Conservation (phyloP, 2,329 filamentous ascomycete genomes). For the Stagonosporopsis rhizophila region DNA sequence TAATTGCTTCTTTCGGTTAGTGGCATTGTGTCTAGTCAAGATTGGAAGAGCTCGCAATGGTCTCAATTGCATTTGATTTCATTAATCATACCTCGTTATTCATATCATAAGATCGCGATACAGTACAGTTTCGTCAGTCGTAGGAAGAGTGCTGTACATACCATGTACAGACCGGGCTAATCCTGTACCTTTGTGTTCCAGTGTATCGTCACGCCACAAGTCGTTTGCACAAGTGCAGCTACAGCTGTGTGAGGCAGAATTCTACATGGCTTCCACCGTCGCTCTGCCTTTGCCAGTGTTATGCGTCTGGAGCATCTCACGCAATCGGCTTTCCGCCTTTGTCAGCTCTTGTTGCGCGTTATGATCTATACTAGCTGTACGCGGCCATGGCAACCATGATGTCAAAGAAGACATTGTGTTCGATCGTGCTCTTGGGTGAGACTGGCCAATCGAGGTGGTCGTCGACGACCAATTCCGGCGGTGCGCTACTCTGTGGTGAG, state of each 20-base stretch:
- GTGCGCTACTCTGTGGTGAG: conserved; percentile 26
- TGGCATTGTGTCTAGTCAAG: background rate
- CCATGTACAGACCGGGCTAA: background rate
- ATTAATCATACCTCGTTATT: conserved; percentile 20
- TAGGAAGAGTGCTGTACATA: background rate
- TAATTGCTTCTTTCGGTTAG: conserved; percentile 11
- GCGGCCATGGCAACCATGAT: conserved; percentile 48
- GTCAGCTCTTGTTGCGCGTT: conserved; percentile 34
- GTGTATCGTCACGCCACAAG: background rate
- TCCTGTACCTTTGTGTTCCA: background rate
- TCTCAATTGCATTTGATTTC: background rate
- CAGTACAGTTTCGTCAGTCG: conserved; percentile 7
- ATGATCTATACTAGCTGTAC: conserved; percentile 25
- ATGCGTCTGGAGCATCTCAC: conserved; percentile 42
- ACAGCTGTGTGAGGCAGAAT: background rate
- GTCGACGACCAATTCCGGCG: conserved; percentile 32
- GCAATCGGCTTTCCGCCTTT: conserved; percentile 41
- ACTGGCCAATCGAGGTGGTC: conserved; percentile 24
- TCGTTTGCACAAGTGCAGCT: background rate
- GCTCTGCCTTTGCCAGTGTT: conserved; percentile 38
- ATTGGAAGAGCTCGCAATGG: background rate
- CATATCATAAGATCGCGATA: conserved; percentile 15
- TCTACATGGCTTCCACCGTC: conserved; percentile 31
- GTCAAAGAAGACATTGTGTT: conserved; percentile 41
- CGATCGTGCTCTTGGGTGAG: conserved; percentile 29